These are phyloP conservation scores for Penicillium manginii DNA, from an alignment of 495 filamentous ascomycete genomes.

Conservation along the genomic window DNA sequence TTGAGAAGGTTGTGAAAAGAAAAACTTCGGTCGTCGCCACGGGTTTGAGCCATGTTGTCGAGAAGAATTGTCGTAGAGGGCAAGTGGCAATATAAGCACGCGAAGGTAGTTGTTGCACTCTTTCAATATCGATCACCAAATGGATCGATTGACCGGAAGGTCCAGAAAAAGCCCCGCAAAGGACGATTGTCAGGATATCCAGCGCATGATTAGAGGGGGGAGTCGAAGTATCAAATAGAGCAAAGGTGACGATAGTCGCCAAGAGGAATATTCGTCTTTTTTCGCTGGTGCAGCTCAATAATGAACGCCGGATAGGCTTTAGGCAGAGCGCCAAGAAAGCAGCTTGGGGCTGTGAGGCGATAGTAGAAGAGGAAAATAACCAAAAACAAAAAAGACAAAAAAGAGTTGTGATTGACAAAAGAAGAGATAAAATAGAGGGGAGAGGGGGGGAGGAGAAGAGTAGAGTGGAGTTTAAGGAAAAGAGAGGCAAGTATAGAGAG, in stretches of 20 bases:
- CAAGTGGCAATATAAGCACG: neutral
- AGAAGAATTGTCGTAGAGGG: slow-evolving; percentile 4
- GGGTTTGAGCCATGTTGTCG: slow-evolving; percentile 44
- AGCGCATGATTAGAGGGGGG: slow-evolving; percentile 37
- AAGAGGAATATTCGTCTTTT: slow-evolving; percentile 34
- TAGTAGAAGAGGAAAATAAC: slow-evolving; percentile 4
- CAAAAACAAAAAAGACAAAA: slow-evolving; percentile 16
- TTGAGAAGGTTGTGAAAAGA: slow-evolving; percentile 51
- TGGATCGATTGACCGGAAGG: slow-evolving; percentile 37
- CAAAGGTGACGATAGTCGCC: slow-evolving; percentile 22
- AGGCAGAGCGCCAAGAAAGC: slow-evolving; percentile 27
- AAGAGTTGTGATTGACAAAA: slow-evolving; percentile 15
- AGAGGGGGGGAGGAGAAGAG: slow-evolving; percentile 25
- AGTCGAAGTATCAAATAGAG: slow-evolving; percentile 16
- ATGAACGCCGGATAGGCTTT: slow-evolving; percentile 30
- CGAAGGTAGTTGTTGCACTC: slow-evolving; percentile 25
- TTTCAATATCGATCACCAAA: slow-evolving; percentile 38
- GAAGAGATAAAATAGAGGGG: slow-evolving; percentile 2
- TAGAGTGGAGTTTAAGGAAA: slow-evolving; percentile 23
- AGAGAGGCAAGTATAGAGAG: slow-evolving; percentile 5
- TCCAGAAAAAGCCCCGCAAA: slow-evolving; percentile 37
- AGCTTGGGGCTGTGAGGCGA: neutral
- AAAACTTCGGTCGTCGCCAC: slow-evolving; percentile 42
- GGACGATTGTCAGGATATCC: slow-evolving; percentile 53
- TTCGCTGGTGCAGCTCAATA: slow-evolving; percentile 39